Base-by-base conservation (phyloP, 2,329 filamentous ascomycete species). In the Venturia pyrina region DNA sequence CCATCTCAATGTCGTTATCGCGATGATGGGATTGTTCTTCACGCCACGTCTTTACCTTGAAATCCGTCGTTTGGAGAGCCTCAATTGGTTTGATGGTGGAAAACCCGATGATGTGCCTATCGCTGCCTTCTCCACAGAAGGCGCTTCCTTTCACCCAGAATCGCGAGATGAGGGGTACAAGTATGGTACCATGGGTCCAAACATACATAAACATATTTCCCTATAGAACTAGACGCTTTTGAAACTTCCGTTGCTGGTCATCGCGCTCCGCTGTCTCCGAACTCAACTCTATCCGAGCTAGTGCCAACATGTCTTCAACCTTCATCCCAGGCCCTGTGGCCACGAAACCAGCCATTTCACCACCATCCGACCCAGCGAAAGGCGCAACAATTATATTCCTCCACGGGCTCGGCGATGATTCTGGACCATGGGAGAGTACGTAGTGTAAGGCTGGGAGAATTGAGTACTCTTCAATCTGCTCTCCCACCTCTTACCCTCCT, bases 381-480 rank as follows among this genome's bases (percentile, higher is more conserved):
- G 74, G 74, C 17, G 78, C 79, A n/a, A 77, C 75, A 8, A 76
- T 80, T 68, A 76, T 80, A 63, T 80, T 80, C 68, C 71, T 81
- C 5, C 79, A 81, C 68, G 79, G 79, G 17, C 71, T 81, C 7
- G 78, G 79, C 19, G 80, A 82, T 66, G 78, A 78, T 64, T 79
- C 78, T 19, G 73, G 77, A 61, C 79, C 78, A 4, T 71, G 79
- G 41, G 74, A 77, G 67, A 73, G 79, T 78, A 66, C 57, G 37
- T 5, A 8, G 5, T 40, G 5, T 5, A 40, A 40, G 37, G 37
- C 37, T 11, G 11, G 37, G 37, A 40, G 11, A 11, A 11, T 11
- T 40, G 37, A 11, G 11, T 1, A 40, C 11, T 8, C n/a, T 11
- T 6, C 2, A 40, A 40, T 40, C 37, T 40, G 37, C 37, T 6